Evolutionary conservation across 2,329 filamentous ascomycete genomes (phyloP).

Genomic region (Beauveria australis): DNA sequence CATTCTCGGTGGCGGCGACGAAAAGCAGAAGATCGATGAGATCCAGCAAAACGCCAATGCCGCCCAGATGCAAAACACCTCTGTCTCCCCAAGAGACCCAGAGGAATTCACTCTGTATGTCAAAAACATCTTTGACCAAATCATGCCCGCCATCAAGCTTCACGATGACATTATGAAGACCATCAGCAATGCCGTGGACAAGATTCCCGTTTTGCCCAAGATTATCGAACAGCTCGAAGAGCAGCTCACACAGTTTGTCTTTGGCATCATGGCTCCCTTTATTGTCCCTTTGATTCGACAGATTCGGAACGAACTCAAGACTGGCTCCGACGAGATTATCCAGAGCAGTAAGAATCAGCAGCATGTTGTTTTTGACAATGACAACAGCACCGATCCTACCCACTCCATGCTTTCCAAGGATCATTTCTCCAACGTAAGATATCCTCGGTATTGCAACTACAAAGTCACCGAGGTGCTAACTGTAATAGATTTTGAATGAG

Average conservation of each 20-base stretch:
- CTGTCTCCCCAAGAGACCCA: constrained; percentile 68
- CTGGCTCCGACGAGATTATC: constrained; percentile 81
- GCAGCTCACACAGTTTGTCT: constrained; percentile 81
- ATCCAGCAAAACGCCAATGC: constrained; percentile 68
- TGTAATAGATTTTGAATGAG: constrained; percentile 66
- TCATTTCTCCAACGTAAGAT: constrained; percentile 75
- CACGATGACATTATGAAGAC: constrained; percentile 80
- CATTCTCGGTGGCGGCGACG: constrained; percentile 66
- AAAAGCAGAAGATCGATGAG: constrained; percentile 68
- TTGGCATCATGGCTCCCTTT: constrained; percentile 83
- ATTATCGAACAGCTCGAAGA: constrained; percentile 81
- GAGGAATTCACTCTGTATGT: constrained; percentile 79
- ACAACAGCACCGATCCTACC: constrained; percentile 70
- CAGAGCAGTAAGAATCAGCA: constrained; percentile 77
- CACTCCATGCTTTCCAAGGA: constrained; percentile 86
- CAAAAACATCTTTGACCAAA: constrained; percentile 62
- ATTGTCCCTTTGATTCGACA: constrained; percentile 78
- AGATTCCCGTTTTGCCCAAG: constrained; percentile 77
- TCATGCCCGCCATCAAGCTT: constrained; percentile 85
- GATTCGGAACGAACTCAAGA: constrained; percentile 78
- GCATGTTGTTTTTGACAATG: constrained; percentile 76
- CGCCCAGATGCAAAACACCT: constrained; percentile 66
- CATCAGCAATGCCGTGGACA: constrained; percentile 71
- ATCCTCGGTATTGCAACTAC: neutral
- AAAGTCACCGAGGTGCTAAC: neutral